Conservation (phyloP, 1,284 basidiomycete genomes). For the Malassezia dermatis region DNA sequence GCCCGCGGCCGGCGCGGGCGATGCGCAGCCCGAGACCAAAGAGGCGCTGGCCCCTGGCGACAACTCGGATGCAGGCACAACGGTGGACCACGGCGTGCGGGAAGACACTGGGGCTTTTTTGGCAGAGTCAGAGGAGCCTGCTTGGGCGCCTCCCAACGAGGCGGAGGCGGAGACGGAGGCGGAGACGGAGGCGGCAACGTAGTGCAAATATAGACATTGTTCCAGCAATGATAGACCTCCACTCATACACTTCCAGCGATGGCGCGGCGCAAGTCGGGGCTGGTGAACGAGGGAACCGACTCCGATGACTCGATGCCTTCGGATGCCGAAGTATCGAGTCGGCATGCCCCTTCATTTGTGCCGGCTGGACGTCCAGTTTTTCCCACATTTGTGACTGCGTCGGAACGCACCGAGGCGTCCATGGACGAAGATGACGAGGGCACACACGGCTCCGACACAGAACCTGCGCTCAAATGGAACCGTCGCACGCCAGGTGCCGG, state of each 20-base stretch:
- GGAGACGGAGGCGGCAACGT: neutral
- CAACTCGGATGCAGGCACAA: neutral
- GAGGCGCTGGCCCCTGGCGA: neutral
- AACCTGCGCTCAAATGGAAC: neutral
- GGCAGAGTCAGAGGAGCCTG: neutral
- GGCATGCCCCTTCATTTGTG: conserved; percentile 7
- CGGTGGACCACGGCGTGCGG: neutral
- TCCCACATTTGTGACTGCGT: conserved; percentile 8
- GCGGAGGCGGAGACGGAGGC: neutral
- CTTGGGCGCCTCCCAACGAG: neutral
- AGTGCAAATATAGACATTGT: neutral
- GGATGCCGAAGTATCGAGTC: neutral
- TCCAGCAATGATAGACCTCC: neutral
- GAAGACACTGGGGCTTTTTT: neutral
- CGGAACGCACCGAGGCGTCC: neutral
- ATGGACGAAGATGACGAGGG: neutral
- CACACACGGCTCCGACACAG: neutral
- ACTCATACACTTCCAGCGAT: conserved; percentile 2
- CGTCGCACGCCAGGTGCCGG: conserved; percentile 5
- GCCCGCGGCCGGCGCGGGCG: neutral
- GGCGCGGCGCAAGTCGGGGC: conserved; percentile 8
- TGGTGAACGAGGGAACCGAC: conserved; percentile 13
- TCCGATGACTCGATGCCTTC: conserved; percentile 12
- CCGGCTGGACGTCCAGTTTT: neutral
- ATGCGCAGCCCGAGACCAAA: neutral